These are phyloP conservation scores for Mucor plumbeus DNA, from an alignment of 371 early-diverging fungal genomes.

Conservation along the genomic window DNA sequence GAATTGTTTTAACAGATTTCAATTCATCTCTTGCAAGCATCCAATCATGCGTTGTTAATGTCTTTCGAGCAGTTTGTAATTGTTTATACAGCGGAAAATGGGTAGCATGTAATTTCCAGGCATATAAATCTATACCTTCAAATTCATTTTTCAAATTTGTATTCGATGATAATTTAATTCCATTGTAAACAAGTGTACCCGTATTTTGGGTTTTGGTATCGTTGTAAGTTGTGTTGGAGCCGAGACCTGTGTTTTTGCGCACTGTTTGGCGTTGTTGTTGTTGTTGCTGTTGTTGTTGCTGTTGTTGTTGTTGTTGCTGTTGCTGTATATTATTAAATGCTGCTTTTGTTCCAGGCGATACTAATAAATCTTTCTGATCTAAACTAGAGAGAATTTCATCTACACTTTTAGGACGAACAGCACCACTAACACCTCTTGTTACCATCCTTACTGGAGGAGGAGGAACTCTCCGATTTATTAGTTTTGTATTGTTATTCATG, in stretches of 20 bases:
- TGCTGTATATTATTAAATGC: not conserved
- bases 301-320: conserved; percentile 8
- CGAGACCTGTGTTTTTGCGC: not conserved
- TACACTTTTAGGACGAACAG: conserved; percentile 65
- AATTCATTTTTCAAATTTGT: conserved; percentile 34
- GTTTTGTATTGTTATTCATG: conserved; percentile 2
- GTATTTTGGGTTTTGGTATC: conserved; percentile 41
- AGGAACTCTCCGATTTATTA: conserved; percentile 36
- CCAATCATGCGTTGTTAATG: conserved; percentile 83
- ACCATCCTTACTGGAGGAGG: conserved; percentile 78
- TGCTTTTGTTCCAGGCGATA: not conserved
- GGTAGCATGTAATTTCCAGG: conserved; percentile 75
- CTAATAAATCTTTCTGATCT: conserved; percentile 21
- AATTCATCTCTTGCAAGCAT: conserved; percentile 87
- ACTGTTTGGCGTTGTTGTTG: conserved; percentile 4
- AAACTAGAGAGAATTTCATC: conserved; percentile 61
- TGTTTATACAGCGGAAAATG: conserved; percentile 72
- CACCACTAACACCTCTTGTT: conserved; percentile 73
- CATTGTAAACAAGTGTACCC: conserved; percentile 70
- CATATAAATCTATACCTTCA: conserved; percentile 61
- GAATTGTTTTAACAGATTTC: conserved; percentile 73
- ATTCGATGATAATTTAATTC: conserved; percentile 44
- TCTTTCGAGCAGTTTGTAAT: conserved; percentile 73
- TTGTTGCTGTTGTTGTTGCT: conserved; percentile 8
- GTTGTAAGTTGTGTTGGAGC: not conserved